Percentiles rank a stretch among this genome's conserved stretches.
Evolutionary conservation across 2,329 filamentous ascomycete species (phyloP).

Genomic region (Neoascochyta sp.): DNA sequence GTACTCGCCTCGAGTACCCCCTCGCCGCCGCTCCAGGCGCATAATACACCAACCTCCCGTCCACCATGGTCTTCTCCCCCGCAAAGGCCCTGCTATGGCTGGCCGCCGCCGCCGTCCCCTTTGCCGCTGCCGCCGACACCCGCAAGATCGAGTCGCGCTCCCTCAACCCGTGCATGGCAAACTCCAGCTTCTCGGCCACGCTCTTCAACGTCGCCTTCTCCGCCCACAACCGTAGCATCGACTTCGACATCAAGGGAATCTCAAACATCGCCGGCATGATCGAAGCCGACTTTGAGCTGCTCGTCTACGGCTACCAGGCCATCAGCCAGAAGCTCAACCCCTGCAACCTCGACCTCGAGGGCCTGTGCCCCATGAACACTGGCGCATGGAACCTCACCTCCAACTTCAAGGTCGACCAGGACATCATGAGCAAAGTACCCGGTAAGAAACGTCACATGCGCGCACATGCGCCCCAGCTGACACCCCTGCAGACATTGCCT

Average conservation of each 20-base stretch:
- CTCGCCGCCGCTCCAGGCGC: constrained; percentile 4
- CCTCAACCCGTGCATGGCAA: constrained; percentile 76
- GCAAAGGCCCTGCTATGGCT: constrained; percentile 34
- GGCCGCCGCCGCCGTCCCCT: constrained; percentile 40
- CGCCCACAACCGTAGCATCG: constrained; percentile 67
- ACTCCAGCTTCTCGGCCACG: constrained; percentile 83
- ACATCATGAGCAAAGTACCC: constrained; percentile 65
- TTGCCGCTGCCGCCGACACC: constrained; percentile 53
- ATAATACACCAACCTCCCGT: constrained; percentile 9
- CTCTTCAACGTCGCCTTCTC: constrained; percentile 83
- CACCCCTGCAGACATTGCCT: constrained; percentile 64
- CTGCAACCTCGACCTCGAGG: constrained; percentile 63
- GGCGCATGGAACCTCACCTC: constrained; percentile 76
- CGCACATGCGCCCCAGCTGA: constrained; percentile 7
- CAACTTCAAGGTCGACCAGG: constrained; percentile 56
- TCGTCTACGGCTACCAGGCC: constrained; percentile 78
- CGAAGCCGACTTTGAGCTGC: constrained; percentile 68
- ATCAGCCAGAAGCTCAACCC: constrained; percentile 68
- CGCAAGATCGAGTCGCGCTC: constrained; percentile 76
- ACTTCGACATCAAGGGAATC: constrained; percentile 73
- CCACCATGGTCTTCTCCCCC: constrained; percentile 35
- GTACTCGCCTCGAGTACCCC: constrained; percentile 31
- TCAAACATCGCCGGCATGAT: constrained; percentile 83
- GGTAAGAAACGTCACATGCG: constrained; percentile 40
- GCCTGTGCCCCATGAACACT: constrained; percentile 87